Conservation (phyloP, 129 eudicot species). For the Kitagawia praeruptora region DNA sequence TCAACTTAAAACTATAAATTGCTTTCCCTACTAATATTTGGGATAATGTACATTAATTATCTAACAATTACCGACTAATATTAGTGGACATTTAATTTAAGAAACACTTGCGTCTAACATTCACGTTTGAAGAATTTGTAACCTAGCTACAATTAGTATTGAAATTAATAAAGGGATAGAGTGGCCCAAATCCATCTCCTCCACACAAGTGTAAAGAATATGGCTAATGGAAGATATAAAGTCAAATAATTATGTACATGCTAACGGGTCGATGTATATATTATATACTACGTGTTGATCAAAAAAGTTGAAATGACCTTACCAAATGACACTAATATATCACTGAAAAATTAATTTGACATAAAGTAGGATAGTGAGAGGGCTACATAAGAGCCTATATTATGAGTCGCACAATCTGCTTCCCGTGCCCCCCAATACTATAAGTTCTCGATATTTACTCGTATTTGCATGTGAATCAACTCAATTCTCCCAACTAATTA, state of each 20-base stretch:
- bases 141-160: neutral
- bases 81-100: neutral
- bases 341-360: neutral
- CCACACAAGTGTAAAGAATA: conserved; percentile 4
- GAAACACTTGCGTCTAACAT: neutral
- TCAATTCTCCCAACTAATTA: neutral
- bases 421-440: conserved; percentile 9
- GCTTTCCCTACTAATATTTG: neutral
- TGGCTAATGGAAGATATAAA: neutral
- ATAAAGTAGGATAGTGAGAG: neutral
- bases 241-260: neutral
- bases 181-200: neutral
- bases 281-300: conserved; percentile 4
- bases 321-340: conserved; percentile 7
- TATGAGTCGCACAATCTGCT: conserved; percentile 11
- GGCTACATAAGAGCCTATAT: neutral
- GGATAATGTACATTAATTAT: neutral
- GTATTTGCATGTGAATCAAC: conserved; percentile 13
- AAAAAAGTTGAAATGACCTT: conserved; percentile 3
- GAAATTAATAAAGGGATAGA: neutral
- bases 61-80: neutral
- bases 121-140: neutral
- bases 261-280: neutral
- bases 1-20: too few relatives aligned
- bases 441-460: neutral